These are phyloP conservation scores for Neurospora sp. DNA, from an alignment of 495 filamentous ascomycete genomes.

Conservation along the genomic window DNA sequence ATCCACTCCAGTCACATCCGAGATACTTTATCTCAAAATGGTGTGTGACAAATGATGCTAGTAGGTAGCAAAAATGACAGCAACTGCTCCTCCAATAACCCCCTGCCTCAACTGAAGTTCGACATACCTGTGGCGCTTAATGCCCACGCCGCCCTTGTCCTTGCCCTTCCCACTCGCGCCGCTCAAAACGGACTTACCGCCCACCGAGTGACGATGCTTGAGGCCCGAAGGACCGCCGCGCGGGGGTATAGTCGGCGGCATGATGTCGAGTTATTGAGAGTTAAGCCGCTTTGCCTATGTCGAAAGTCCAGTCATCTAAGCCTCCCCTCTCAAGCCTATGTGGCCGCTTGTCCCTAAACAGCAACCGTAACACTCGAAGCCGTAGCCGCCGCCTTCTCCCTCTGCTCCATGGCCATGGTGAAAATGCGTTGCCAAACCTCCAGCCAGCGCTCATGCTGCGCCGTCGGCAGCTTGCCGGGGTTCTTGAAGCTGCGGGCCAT, in stretches of 20 bases:
- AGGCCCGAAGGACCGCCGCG: too few species aligned
- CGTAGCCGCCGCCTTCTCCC: slow-evolving; percentile 12
- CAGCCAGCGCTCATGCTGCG: slow-evolving; percentile 63
- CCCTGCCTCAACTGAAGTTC: too few species aligned
- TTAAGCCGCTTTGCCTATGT: too few species aligned
- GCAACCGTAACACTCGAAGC: neutral
- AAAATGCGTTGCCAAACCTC: slow-evolving; percentile 55
- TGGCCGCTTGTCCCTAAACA: neutral
- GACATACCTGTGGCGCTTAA: too few species aligned
- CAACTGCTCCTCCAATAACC: neutral
- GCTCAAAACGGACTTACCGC: too few species aligned
- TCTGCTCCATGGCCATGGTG: slow-evolving; percentile 18
- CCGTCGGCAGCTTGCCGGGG: slow-evolving; percentile 59
- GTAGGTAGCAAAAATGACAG: neutral
- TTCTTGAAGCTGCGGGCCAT: slow-evolving; percentile 58
- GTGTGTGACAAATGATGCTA: neutral
- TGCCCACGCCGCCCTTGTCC: too few species aligned
- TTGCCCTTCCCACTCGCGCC: too few species aligned
- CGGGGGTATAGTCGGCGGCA: too few species aligned
- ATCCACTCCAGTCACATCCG: neutral
- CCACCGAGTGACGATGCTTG: too few species aligned
- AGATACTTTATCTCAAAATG: neutral
- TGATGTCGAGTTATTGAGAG: too few species aligned
- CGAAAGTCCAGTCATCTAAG: neutral
- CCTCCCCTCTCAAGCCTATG: neutral